These are phyloP conservation scores for Circinella minor DNA, from an alignment of 371 early-diverging fungal genomes.

Conservation along the genomic window DNA sequence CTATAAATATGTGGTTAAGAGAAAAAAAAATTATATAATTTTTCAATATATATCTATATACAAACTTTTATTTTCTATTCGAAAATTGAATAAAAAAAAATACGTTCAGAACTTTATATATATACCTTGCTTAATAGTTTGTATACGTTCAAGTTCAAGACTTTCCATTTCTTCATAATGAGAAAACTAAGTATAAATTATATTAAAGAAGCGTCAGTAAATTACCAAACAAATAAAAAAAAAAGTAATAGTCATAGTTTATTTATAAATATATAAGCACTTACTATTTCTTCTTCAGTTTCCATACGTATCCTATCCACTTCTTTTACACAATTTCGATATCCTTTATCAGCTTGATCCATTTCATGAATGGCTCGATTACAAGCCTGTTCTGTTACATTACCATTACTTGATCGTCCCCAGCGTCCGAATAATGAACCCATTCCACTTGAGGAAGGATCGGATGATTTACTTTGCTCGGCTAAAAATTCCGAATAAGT, in stretches of 20 bases:
- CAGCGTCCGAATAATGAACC: conserved; percentile 31
- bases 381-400: conserved; percentile 8
- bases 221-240: too few relatives aligned
- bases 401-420: conserved; percentile 19
- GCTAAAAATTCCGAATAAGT: neutral
- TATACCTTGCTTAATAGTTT: conserved; percentile 61
- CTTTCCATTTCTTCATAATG: conserved; percentile 66
- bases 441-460: conserved; percentile 5
- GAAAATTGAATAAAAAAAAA: too few relatives aligned
- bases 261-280: conserved; percentile 22
- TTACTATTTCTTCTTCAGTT: conserved; percentile 71
- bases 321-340: conserved; percentile 57
- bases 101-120: too few relatives aligned
- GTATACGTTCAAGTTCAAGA: conserved; percentile 61
- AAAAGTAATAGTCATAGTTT: too few relatives aligned
- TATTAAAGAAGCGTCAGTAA: too few relatives aligned
- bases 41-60: neutral
- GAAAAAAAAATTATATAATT: too few relatives aligned
- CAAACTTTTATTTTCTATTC: too few relatives aligned
- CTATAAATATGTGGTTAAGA: conserved; percentile 25
- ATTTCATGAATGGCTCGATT: conserved; percentile 23
- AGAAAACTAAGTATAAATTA: conserved; percentile 34
- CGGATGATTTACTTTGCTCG: conserved; percentile 9
- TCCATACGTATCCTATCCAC: conserved; percentile 65
- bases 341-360: conserved; percentile 62